Base-by-base conservation (phyloP, 345 rosid species). In the Aquilaria sinensis region DNA sequence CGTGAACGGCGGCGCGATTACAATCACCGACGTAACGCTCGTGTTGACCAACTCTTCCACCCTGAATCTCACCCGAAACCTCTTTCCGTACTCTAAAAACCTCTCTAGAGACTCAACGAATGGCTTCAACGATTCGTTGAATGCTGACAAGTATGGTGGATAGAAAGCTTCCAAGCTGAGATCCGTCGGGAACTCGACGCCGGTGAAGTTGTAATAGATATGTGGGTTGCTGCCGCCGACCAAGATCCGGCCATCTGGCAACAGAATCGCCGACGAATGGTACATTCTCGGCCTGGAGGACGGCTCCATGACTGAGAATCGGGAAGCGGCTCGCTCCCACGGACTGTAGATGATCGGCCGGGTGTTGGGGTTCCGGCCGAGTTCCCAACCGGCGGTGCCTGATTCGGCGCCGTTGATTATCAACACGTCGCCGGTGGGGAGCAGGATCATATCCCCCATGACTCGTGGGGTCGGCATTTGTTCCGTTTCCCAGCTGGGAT, bases 221-320 rank as follows among this genome's bases (percentile, higher is more conserved):
- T 89, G 96, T 1, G 96, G 96, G 51, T 92, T 92, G 74, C 91
- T 85, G 1, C 98, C 98, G 0, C 96, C 92, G 1, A 87, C 82
- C 6, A 89, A n/a, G 37, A 85, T 64, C 1, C 98, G 82, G 5
- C 97, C 94, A 2, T 87, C 96, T 0, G 85, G 59, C 31, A 89
- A 37, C 3, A 92, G 45, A 33, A 83, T 71, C 2, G 97, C 87
- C 0, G 97, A 55, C 3, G 97, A 92, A 70, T 89, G 98, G 70
- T 92, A 84, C 86, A 92, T 64, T 79, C 98, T 78, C 7, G 91
- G 85, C 32, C 73, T 73, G 0, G 73, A 0, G 12, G 93, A 57
- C 2, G 76, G 34, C 2, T 84, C 53, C 93, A 92, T 80, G 43
- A 80, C 63, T 0, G 80, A 68, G 70, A 82, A 89, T 31, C 85